Base-by-base conservation (phyloP, 495 filamentous ascomycete species). In the Extremus antarcticus region DNA sequence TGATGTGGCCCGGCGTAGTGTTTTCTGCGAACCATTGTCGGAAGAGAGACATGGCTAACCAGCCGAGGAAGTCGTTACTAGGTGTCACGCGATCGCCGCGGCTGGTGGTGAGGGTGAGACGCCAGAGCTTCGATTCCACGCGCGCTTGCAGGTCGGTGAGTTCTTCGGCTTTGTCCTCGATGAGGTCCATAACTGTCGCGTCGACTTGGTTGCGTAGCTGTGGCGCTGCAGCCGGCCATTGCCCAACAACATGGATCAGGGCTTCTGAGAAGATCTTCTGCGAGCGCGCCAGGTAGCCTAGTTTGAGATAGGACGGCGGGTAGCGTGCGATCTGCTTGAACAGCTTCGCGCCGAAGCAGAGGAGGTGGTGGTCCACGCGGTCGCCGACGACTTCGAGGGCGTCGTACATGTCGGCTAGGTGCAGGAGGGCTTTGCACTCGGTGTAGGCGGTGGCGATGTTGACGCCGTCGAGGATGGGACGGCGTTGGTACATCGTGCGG, bases 241-340 rank as follows among this genome's bases (percentile, higher is more conserved):
- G 86, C 7, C 90, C 90, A 4, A 95, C 88, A 0, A 95, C 88
- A 60, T 95, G 90, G 48, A 94, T 84, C 20, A 95, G 70, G 0
- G 89, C 88, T 70, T 95, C 90, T 47, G 86, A 79, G 66, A 94
- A 95, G 57, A 95, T 94, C 51, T 87, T 82, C 58, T 87, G 86
- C 54, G 81, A 86, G 40, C 88, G 81, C 3, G 88, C 84, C 19
- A 94, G 73, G 62, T 90, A 94, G 20, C 89, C 90, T 2, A 96
- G 77, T 46, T 90, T 90, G 13, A 96, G 79, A 64, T 96, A 96
- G 63, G 79, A 85, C 16, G 90, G 86, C 17, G 90, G 90, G 65
- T 95, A 95, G 68, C 94, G 94, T 38, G 88, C 87, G 54, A 95
- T 92, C 63, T 95, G 89, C 65, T 91, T 91, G 81, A 88, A 94